These are phyloP conservation scores for Ceratonia siliqua DNA, from an alignment of 306 rosid species.

Conservation along the genomic window DNA sequence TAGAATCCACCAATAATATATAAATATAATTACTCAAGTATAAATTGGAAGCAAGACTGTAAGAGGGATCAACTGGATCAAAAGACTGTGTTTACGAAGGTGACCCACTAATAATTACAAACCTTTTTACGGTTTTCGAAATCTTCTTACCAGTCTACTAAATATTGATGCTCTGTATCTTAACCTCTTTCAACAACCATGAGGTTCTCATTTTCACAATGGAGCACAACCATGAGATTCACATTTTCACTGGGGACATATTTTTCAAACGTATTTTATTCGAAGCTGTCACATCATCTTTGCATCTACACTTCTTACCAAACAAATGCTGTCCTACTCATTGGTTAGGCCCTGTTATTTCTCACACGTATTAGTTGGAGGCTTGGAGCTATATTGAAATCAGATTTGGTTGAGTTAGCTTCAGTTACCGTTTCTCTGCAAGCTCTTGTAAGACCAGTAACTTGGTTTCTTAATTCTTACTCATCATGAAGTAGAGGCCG, in stretches of 20 bases:
- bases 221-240: conserved; percentile 10
- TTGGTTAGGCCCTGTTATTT: background rate
- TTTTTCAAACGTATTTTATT: background rate
- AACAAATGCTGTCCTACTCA: background rate
- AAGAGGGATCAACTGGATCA: no score
- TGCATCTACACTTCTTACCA: background rate
- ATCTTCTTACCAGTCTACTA: no score
- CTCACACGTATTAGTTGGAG: background rate
- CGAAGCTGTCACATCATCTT: background rate
- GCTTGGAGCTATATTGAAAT: background rate
- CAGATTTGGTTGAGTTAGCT: no score
- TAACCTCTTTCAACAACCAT: background rate
- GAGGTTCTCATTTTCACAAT: background rate
- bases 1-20: no score
- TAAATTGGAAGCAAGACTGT: no score
- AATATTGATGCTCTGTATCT: background rate
- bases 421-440: no score
- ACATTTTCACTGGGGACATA: background rate
- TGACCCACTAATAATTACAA: no score
- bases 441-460: no score
- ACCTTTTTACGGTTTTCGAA: no score
- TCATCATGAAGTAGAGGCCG: background rate
- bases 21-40: no score
- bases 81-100: no score
- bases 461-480: background rate